phyloP scores from a whole-genome alignment of 768 basidiomycete species.

The Pulveroboletus sp. region DNA sequence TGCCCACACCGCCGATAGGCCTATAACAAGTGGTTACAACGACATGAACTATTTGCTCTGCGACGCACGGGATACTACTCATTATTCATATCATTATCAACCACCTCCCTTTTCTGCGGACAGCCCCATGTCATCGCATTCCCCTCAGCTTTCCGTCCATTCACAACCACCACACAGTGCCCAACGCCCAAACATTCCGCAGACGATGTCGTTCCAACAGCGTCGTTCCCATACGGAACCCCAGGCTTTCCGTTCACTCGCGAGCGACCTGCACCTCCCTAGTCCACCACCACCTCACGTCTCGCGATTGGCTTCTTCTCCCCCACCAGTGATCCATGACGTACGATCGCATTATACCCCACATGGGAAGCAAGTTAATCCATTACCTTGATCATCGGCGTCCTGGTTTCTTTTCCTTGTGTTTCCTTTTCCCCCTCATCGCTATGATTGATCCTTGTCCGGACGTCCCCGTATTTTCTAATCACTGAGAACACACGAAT shows the following conservation, averaged over 20 bases:
- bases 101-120: conserved; percentile 46
- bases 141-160: conserved; percentile 39
- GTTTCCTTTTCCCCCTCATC: conserved; percentile 14
- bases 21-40: conserved; percentile 44
- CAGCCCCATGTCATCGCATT: conserved; percentile 39
- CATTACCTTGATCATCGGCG: conserved; percentile 39
- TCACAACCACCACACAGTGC: conserved; percentile 32
- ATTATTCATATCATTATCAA: conserved; percentile 52
- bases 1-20: conserved; percentile 49
- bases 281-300: conserved; percentile 40
- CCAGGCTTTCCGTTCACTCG: conserved; percentile 46
- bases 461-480: conserved; percentile 30
- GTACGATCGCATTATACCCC: conserved; percentile 36
- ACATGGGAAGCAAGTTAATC: conserved; percentile 46
- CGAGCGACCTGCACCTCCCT: conserved; percentile 48
- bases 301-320: conserved; percentile 43
- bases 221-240: conserved; percentile 58
- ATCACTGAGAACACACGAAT: conserved; percentile 22
- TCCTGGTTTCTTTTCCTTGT: conserved; percentile 13
- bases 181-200: conserved; percentile 38
- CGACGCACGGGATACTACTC: conserved; percentile 46
- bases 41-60: conserved; percentile 43
- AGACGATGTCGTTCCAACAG: conserved; percentile 49
- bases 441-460: conserved; percentile 21
- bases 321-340: conserved; percentile 35